Conservation (phyloP, 345 rosid species). For the Eucalyptus polyanthemos region DNA sequence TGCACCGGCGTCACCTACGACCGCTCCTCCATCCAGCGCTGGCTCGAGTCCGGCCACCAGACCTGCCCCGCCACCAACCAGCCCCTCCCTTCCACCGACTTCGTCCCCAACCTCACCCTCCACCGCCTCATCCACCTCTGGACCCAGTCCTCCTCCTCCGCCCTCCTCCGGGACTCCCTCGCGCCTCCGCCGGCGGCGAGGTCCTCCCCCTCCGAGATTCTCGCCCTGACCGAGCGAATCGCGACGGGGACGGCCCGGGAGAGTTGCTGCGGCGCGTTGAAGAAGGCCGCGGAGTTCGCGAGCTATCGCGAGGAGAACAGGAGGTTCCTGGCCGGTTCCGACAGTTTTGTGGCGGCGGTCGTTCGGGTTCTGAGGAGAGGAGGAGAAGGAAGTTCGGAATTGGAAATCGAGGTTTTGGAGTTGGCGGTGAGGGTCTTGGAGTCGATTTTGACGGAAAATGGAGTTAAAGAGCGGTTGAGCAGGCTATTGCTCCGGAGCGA, state of each 20-base stretch:
- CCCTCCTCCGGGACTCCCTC: slow-evolving; percentile 2
- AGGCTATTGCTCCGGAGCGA: neutral
- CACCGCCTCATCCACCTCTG: slow-evolving; percentile 57
- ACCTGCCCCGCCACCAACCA: slow-evolving; percentile 98
- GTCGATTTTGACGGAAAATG: slow-evolving; percentile 30
- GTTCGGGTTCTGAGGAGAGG: slow-evolving; percentile 9
- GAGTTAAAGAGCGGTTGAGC: neutral
- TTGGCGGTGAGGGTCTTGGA: slow-evolving; percentile 28
- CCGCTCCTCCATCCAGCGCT: slow-evolving; percentile 69
- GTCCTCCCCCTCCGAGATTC: neutral
- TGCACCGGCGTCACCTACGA: slow-evolving; percentile 96
- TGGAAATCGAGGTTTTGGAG: slow-evolving; percentile 9
- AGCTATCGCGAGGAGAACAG: slow-evolving; percentile 44
- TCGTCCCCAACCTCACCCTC: slow-evolving; percentile 73
- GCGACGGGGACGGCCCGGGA: neutral
- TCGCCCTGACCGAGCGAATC: neutral
- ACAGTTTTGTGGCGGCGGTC: slow-evolving; percentile 39
- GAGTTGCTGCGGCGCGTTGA: slow-evolving; percentile 2
- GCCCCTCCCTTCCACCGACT: slow-evolving; percentile 51
- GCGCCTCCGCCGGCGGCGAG: slow-evolving; percentile 1
- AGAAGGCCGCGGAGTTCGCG: slow-evolving; percentile 28
- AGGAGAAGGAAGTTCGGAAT: neutral
- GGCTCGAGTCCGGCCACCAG: slow-evolving; percentile 84
- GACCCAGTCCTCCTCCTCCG: slow-evolving; percentile 64
- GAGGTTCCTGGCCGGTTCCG: slow-evolving; percentile 30